Percentiles rank a stretch among this genome's conserved stretches.
Conservation (phyloP, 768 basidiomycete species). For the Lentinus tigrinus region DNA sequence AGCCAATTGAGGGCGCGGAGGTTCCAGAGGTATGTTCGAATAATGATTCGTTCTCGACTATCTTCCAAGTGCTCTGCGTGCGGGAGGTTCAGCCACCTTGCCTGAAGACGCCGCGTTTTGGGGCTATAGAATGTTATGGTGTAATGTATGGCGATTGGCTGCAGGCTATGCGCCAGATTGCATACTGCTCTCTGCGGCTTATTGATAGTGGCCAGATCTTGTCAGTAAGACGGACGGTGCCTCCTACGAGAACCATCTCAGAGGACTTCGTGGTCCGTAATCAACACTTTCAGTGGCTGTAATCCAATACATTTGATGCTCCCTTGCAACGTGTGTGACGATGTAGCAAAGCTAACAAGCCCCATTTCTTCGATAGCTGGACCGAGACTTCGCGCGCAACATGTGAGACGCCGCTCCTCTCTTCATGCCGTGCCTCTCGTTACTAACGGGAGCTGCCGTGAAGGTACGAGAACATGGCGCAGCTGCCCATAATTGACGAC, state of each 20-base stretch:
- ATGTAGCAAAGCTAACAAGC: not conserved
- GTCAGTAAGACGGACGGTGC: no score
- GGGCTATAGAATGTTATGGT: no score
- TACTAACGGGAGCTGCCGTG: not conserved
- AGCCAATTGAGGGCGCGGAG: conserved; percentile 68
- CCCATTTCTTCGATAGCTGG: conserved; percentile 45
- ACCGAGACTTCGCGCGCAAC: conserved; percentile 61
- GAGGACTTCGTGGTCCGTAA: no score
- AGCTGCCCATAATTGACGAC: conserved; percentile 82
- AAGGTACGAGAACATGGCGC: conserved; percentile 77
- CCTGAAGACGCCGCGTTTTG: no score
- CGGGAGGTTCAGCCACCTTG: no score
- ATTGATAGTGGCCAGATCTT: no score
- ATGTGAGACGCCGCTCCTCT: conserved; percentile 40
- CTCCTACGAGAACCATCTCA: no score
- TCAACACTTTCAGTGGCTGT: no score
- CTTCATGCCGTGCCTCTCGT: not conserved
- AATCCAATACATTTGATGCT: no score
- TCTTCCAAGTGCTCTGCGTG: not conserved
- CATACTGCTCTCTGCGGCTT: no score
- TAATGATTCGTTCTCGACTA: not conserved
- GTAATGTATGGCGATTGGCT: no score
- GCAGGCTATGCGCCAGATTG: no score
- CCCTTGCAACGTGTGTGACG: not conserved
- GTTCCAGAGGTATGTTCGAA: conserved; percentile 69